These are phyloP conservation scores for Porpolomopsis calyptriformis DNA, from an alignment of 768 basidiomycete species.

Conservation along the genomic window DNA sequence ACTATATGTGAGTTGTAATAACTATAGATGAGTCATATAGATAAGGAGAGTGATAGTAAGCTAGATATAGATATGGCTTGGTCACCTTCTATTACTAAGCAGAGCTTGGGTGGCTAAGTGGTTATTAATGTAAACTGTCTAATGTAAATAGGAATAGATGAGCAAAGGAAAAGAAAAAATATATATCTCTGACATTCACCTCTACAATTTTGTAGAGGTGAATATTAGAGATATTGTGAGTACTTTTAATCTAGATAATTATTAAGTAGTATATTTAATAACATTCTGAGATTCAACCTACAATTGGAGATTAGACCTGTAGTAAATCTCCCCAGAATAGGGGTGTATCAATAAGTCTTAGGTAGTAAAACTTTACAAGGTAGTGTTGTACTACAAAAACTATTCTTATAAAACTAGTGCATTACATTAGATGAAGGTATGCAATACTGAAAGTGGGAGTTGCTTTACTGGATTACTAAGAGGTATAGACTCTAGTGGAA, in stretches of 20 bases:
- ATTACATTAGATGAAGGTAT: not conserved
- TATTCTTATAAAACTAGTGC: not conserved
- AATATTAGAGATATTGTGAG: too few relatives aligned
- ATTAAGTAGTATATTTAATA: not conserved
- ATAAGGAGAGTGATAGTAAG: too few relatives aligned
- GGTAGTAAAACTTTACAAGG: not conserved
- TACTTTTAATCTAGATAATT: constrained; percentile 8
- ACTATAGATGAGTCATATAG: too few relatives aligned
- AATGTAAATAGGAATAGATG: too few relatives aligned
- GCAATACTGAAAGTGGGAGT: not conserved
- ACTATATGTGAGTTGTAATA: too few relatives aligned
- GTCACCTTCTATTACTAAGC: too few relatives aligned
- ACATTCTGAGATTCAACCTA: not conserved
- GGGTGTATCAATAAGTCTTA: not conserved
- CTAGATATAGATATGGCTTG: too few relatives aligned
- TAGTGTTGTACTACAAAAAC: not conserved
- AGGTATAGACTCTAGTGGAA: not conserved
- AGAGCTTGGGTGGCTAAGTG: too few relatives aligned
- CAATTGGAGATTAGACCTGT: not conserved
- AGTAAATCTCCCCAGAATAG: not conserved
- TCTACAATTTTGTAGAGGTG: too few relatives aligned
- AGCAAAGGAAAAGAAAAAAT: too few relatives aligned
- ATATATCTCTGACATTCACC: too few relatives aligned
- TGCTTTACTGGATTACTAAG: not conserved
- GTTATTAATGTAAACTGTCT: too few relatives aligned